Base-by-base conservation (phyloP, 257 asterid species). In the Petrea volubilis region DNA sequence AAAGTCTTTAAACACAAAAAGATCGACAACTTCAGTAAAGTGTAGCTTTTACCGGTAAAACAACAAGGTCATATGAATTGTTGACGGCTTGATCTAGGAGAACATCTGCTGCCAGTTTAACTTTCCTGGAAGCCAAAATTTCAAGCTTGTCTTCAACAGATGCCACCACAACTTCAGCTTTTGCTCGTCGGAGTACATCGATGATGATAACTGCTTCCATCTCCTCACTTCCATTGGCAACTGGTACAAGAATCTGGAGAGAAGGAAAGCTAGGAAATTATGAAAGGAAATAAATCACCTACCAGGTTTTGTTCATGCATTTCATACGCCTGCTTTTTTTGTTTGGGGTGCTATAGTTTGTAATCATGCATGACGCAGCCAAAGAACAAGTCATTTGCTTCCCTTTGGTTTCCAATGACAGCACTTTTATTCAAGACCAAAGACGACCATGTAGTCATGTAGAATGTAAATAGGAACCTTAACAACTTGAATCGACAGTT, bases 171-270 rank as follows among this genome's bases (percentile, higher is more conserved):
- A 94, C 97, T 36, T 91, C 74, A 31, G 97, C 96, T 66, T 89
- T 89, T 77, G 97, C 97, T 65, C 97, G 85, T 64, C 96, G 90
- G 46, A 94, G 96, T 55, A 91, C 91, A 72, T 94, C 99, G 1
- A 91, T 85, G 62, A 94, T 91, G 49, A 84, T 83, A 71, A 87
- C 84, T 68, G 99, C 96, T 82, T 94, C 99, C 96, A 94, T 91
- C 83, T 94, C 99, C 79, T 94, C 99, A 8, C 87, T 83, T 56
- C 99, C 99, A 79, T 91, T 81, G 21, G 97, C 99, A 79, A 94
- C 85, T 56, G 99, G 99, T 34, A 94, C 99, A 81, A 94, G 99
- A 81, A 94, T 87, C 99, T 94, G 80, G 56, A 33, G 57, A 34
- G 60, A 49, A 46, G 52, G 17, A 18, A 46, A 61, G 56, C 29